Base-by-base conservation (phyloP, 2,329 filamentous ascomycete genomes). In the Rhinocladiella similis region DNA sequence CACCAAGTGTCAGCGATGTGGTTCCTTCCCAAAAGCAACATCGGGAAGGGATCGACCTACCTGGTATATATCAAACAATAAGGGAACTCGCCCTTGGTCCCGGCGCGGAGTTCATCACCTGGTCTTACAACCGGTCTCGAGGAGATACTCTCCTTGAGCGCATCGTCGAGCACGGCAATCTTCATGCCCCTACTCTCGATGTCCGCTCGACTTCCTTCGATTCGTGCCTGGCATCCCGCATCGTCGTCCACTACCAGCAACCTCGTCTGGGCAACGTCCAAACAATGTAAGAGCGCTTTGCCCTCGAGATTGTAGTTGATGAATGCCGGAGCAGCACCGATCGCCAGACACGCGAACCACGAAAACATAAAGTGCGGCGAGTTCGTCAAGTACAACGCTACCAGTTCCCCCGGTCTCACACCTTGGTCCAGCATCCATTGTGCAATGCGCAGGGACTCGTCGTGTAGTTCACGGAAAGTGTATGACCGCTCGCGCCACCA, bases 21-120 rank as follows among this genome's bases (percentile, higher is more conserved):
- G 12, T 13, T 35, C 39, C 3, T 3, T 27, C 25, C 4, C 25
- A 33, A 12, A 9, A 33, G 29, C 6, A 33, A 33, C 3, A 9
- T 33, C 6, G 10, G 29, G 10, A 33, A 12, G 29, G 10, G 29
- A 12, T 10, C 7, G 6, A 33, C 29, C 3, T 10, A 79, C 78
- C 78, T 83, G 1, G 89, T 92, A 69, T 90, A 91, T 63, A 91
- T 84, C 20, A 91, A 69, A 27, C 80, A 83, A 62, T 84, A 78
- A 0, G 88, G 83, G 62, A 79, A 84, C 13, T 74, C 70, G 0
- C 75, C 77, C 45, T 74, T 73, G 1, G 87, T 75, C 3, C 72
- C 73, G 3, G 75, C 73, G 42, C 86, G 78, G 54, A 84, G 77
- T 27, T 79, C 74, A 60, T 88, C 80, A 1, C 76, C 77, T 0